Base-by-base conservation (phyloP, 1,139 yeast species). In the Lodderomyces orthopsilosis region DNA sequence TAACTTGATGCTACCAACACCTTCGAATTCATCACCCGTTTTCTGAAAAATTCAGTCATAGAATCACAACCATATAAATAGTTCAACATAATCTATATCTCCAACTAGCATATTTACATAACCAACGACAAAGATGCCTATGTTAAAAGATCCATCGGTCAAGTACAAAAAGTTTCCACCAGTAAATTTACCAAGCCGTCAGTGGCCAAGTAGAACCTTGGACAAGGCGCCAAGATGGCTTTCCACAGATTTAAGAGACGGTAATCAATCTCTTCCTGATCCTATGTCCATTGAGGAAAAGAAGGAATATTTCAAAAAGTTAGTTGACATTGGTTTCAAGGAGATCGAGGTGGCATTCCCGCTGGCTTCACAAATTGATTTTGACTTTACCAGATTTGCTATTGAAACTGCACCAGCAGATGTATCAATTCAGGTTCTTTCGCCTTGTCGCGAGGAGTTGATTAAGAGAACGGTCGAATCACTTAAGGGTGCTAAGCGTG, bases 261-360 rank as follows among this genome's bases (percentile, higher is more conserved):
- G 98, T 45, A 93, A 93, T 70, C 98, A 93, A 69, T 87, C 97
- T 9, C 76, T 93, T 53, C 98, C 98, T 8, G 98, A 93, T 66
- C 98, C 98, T 42, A 93, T 93, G 98, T 77, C 89, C 24, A 80
- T 90, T 30, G 86, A 76, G 33, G 96, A 93, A 64, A 93, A 93
- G 70, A 88, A 88, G 63, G 85, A 79, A 53, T 91, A 88, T 65
- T 91, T 91, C 71, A 78, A 83, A 52, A 88, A 90, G 63, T 74
- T 93, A 46, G 71, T 91, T n/a, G 93, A 88, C 34, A 71, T 90
- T 40, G 98, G 98, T 0, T 93, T 90, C 73, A 93, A 93, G 65
- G 98, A 93, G 66, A 93, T 93, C 52, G 98, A 93, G 67, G 98
- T 93, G 14, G 83, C 96, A 0, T 93, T 93, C 70, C 98, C 98